Conservation (phyloP, 371 early-diverging fungal species). For the Dichotomocladium elegans region DNA sequence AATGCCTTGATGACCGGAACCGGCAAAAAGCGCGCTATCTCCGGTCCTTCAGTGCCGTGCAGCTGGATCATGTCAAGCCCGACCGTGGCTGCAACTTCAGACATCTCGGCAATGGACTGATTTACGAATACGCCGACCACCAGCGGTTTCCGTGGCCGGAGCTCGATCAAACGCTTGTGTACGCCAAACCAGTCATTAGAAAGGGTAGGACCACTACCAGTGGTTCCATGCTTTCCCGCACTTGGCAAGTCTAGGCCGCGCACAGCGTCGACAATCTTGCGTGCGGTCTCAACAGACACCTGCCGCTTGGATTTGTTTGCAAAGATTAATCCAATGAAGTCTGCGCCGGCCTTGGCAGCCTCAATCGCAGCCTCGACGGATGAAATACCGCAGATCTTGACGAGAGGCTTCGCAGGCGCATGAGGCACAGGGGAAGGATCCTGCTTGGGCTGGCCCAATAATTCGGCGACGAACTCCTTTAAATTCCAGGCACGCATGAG, state of each 20-base stretch:
- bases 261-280: slow-evolving; percentile 63
- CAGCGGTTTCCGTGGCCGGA: slow-evolving; percentile 61
- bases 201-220: no score
- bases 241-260: slow-evolving; percentile 29
- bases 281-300: slow-evolving; percentile 58
- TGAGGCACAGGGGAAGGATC: slow-evolving; percentile 8
- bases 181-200: slow-evolving; percentile 57
- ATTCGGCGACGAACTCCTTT: slow-evolving; percentile 65
- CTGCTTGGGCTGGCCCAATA: slow-evolving; percentile 48
- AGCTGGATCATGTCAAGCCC: slow-evolving; percentile 90
- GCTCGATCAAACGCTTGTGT: slow-evolving; percentile 44
- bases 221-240: not conserved
- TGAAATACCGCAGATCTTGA: slow-evolving; percentile 92
- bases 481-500: slow-evolving; percentile 86
- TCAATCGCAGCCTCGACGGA: slow-evolving; percentile 76
- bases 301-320: slow-evolving; percentile 65
- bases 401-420: slow-evolving; percentile 30
- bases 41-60: slow-evolving; percentile 80
- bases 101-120: slow-evolving; percentile 74
- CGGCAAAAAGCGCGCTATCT: slow-evolving; percentile 63
- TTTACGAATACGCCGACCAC: slow-evolving; percentile 94
- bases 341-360: slow-evolving; percentile 81
- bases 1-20: slow-evolving; percentile 88
- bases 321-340: slow-evolving; percentile 91
- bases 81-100: slow-evolving; percentile 54